Evolutionary conservation across 2,329 filamentous ascomycete genomes (phyloP), one percentile per base, ranked within the genome.

Genomic region (Raffaelea albimanens): DNA sequence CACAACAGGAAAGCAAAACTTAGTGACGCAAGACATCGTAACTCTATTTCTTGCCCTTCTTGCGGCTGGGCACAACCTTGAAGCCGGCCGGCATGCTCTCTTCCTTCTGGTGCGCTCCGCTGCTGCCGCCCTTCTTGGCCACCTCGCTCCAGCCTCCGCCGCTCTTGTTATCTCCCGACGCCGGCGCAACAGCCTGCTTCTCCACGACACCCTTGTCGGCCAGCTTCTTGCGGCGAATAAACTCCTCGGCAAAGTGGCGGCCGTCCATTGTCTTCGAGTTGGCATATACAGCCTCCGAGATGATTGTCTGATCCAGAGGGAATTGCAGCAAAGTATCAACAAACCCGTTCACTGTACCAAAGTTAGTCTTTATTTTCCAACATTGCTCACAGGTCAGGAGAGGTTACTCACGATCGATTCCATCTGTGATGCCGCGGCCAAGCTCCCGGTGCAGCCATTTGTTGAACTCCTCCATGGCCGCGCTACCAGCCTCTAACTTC

Each of bases 101-200:
- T 11, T 65, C 67, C 56, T 66, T 72, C 56, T 69, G 67, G 14
- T 58, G 66, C 7, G 7, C 13, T 7, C 25, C 25, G 29, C 75
- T 74, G 52, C 70, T 72, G 43, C 63, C 62, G 43, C 85, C 85
- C 74, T 96, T 96, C 82, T 97, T 97, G 2, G 93, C 93, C 45
- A 98, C 93, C 68, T 97, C 93, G 57, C 77, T 95, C 93, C 93
- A 98, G 19, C 91, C 91, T 47, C 86, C 82, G 22, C 73, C 69
- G 22, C 67, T 59, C 44, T 66, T 70, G 55, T 67, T 70, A 40
- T 66, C 64, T 54, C 69, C 39, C 5, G 42, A n/a, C 5, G 52
- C 9, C 2, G 45, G 11, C 13, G 41, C 31, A 14, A 25, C 72
- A 16, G 80, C 73, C 58, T 87, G 83, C 63, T 89, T 85, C 18